Evolutionary conservation across 1,139 yeast genomes (phyloP).

Genomic region (Blastobotrys ciferrii): DNA sequence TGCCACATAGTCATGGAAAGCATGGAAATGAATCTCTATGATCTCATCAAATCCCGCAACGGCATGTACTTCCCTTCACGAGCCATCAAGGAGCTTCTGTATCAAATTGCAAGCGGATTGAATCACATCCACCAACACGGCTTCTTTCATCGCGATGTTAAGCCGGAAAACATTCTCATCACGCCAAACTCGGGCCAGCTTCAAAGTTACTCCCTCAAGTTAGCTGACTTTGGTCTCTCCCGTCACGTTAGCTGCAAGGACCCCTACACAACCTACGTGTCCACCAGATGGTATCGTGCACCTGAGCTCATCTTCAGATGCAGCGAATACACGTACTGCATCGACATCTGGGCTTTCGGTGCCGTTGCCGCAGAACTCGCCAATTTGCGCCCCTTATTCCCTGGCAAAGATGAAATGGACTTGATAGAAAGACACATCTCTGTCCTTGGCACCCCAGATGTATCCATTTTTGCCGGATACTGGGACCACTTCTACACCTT

Average conservation of each 20-base stretch:
- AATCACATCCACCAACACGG: slow-evolving; percentile 74
- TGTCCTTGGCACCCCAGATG: slow-evolving; percentile 54
- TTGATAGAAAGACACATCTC: slow-evolving; percentile 68
- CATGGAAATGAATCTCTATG: slow-evolving; percentile 77
- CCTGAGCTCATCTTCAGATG: slow-evolving; percentile 83
- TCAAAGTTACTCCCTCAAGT: slow-evolving; percentile 46
- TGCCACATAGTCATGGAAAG: slow-evolving; percentile 87
- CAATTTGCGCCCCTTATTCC: slow-evolving; percentile 73
- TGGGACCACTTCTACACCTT: slow-evolving; percentile 25
- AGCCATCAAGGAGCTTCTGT: slow-evolving; percentile 44
- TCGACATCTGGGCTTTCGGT: slow-evolving; percentile 96
- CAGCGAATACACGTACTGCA: slow-evolving; percentile 64
- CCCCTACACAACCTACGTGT: slow-evolving; percentile 70
- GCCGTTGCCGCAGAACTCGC: slow-evolving; percentile 80
- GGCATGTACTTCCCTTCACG: not conserved
- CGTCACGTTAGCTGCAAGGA: slow-evolving; percentile 55
- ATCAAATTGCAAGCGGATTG: slow-evolving; percentile 70
- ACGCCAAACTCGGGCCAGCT: slow-evolving; percentile 29
- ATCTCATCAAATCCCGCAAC: slow-evolving; percentile 35
- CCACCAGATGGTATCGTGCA: slow-evolving; percentile 95
- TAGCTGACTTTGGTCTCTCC: slow-evolving; percentile 92
- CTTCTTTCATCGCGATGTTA: slow-evolving; percentile 86
- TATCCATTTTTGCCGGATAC: slow-evolving; percentile 29
- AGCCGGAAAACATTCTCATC: slow-evolving; percentile 86
- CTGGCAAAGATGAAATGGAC: slow-evolving; percentile 76